Base-by-base conservation (phyloP, 495 filamentous ascomycete species). In the Niebla homalea region DNA sequence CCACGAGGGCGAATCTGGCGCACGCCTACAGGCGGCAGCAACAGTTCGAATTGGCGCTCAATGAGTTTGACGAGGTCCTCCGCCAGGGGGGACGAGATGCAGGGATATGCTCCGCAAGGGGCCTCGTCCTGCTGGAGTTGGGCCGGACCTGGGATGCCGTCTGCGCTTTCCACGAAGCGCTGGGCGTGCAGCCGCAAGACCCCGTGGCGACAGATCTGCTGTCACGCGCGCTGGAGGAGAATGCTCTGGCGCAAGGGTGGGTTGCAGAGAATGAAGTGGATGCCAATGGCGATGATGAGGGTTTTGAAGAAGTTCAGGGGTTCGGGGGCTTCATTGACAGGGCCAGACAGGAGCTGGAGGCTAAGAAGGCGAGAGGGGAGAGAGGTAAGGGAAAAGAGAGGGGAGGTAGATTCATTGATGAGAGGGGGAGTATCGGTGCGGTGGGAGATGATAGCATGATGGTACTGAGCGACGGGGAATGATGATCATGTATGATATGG, bases 1-100 rank as follows among this genome's bases (percentile, higher is more conserved):
- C 89, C 4, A 89, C 87, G 3, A 79, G 87, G 25, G 84, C 85
- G 5, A 97, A 97, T 53, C 70, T 98, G 23, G 92, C 78, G 2
- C 93, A 98, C 60, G 87, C 89, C 0, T 79, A 86, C 50, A 78
- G 92, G 15, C 81, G 88, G 6, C 58, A 83, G 47, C 75, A 81
- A n/a, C 69, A 75, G 42, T 74, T 83, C 55, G 72, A 81, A 16
- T 76, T 84, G 25, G 84, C 90, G 0, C 72, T 97, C 5, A 70
- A 70, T 1, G 75, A 89, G 59, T 95, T 93, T 46, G 79, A 88
- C 43, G 80, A 86, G 56, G 89, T 95, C 57, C 74, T 89, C 23
- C 72, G 85, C 5, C 75, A 84, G 29, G 84, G 85, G 26, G 81
- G 83, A 4, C 83, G 80, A 29, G 81, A 89, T 40, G 74, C 80